phyloP scores from a whole-genome alignment of 2,329 filamentous ascomycete genomes.

The Curvularia eragrostidis region DNA sequence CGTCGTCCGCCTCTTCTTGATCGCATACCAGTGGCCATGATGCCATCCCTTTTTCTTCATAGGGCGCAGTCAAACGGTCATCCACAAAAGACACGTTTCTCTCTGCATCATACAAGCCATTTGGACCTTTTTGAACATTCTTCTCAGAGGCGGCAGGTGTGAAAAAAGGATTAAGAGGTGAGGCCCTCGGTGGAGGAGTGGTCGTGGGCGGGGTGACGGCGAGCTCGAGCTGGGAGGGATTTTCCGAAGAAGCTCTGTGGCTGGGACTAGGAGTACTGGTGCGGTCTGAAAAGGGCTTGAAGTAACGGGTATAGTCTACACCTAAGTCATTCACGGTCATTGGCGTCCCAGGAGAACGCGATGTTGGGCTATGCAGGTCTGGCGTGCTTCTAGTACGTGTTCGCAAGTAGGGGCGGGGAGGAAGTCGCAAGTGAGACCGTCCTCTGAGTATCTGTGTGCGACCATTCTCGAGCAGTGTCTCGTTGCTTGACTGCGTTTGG shows the following conservation, averaged over 20 bases:
- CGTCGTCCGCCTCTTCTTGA: constrained; percentile 61
- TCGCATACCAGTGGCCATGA: constrained; percentile 57
- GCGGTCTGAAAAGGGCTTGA: constrained; percentile 41
- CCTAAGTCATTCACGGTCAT: constrained; percentile 42
- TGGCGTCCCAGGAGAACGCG: constrained; percentile 25
- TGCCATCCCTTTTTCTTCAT: constrained; percentile 51
- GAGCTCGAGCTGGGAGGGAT: constrained; percentile 10
- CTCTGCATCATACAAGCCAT: constrained; percentile 31
- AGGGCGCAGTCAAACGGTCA: constrained; percentile 56
- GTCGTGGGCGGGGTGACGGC: constrained; percentile 18
- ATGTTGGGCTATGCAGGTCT: constrained; percentile 21
- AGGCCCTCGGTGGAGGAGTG: constrained; percentile 22
- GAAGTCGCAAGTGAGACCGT: constrained; percentile 15
- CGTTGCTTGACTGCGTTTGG: constrained; percentile 16
- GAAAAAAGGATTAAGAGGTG: constrained; percentile 34
- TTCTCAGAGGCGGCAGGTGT: constrained; percentile 41
- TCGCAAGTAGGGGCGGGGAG: constrained; percentile 23
- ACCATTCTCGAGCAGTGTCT: constrained; percentile 6
- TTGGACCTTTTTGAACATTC: constrained; percentile 30
- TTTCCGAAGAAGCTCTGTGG: constrained; percentile 31
- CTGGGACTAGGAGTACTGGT: constrained; percentile 32
- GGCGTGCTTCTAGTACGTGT: constrained; percentile 26
- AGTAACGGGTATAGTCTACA: constrained; percentile 47
- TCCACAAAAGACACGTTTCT: constrained; percentile 53
- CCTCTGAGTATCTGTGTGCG: constrained; percentile 9